A percentile compares a stretch with the other conserved stretches of the same genome.
Conservation (phyloP, 1,284 basidiomycete genomes). For the Cutaneotrichosporon arboriforme region DNA sequence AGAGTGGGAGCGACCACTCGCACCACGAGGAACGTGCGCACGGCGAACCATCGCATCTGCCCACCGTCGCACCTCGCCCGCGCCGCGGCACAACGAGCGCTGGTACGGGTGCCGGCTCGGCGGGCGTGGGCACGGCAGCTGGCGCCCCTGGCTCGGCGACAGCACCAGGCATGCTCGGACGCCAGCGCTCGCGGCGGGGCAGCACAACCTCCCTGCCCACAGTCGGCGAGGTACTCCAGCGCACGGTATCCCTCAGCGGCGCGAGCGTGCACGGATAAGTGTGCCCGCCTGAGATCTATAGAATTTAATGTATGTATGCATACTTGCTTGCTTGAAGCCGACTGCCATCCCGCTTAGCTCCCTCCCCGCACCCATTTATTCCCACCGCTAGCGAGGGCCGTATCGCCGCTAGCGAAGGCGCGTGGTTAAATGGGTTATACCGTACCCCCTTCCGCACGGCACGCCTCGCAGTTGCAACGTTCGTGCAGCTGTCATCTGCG, state of each 20-base stretch:
- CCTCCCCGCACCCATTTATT: not conserved
- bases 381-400: no score
- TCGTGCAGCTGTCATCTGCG: no score
- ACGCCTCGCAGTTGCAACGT: no score
- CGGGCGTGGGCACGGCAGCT: not conserved
- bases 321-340: not conserved
- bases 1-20: conserved; percentile 1
- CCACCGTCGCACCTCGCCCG: not conserved
- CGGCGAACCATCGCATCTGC: conserved; percentile 19
- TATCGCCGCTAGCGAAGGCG: no score
- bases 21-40: conserved; percentile 15
- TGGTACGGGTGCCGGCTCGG: not conserved
- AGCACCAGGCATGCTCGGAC: not conserved
- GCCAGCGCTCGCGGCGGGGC: conserved; percentile 5
- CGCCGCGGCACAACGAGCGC: not conserved
- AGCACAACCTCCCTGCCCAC: conserved; percentile 9
- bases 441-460: no score
- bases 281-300: conserved; percentile 8
- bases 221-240: conserved; percentile 34
- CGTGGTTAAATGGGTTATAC: no score
- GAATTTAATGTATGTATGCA: not conserved
- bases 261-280: conserved; percentile 32
- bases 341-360: no score
- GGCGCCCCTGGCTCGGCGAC: no score
- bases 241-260: conserved; percentile 32